phyloP scores from a whole-genome alignment of 2,329 filamentous ascomycete genomes.

The Parafenestella ontariensis region DNA sequence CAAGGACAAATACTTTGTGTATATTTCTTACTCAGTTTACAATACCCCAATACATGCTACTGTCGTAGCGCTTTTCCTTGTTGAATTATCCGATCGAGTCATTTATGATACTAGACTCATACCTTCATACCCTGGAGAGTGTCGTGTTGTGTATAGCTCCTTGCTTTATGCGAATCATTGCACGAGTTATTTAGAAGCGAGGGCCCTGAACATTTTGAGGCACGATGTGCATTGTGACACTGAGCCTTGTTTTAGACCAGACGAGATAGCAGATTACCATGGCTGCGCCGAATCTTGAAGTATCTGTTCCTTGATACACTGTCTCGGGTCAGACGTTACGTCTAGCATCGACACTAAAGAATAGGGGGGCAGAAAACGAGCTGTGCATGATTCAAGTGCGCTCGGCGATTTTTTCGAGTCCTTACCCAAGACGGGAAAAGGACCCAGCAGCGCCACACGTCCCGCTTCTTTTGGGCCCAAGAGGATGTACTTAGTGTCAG shows the following conservation, averaged over 20 bases:
- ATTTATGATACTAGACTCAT: neutral
- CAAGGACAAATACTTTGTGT: neutral
- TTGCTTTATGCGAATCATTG: too few species aligned
- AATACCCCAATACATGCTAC: conserved; percentile 6
- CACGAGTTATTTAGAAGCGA: too few species aligned
- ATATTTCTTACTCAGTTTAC: conserved; percentile 1
- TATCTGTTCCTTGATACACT: neutral
- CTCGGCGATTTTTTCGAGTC: neutral
- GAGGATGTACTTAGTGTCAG: too few species aligned
- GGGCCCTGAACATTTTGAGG: too few species aligned
- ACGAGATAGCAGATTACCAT: too few species aligned
- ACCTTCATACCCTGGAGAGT: too few species aligned
- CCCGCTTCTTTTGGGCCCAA: neutral
- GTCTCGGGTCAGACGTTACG: too few species aligned
- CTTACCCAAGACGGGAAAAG: neutral
- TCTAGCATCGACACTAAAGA: too few species aligned
- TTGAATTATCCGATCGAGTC: neutral
- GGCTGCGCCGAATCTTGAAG: too few species aligned
- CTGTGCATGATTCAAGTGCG: neutral
- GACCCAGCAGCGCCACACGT: neutral
- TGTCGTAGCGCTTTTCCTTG: neutral
- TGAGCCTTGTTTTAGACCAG: too few species aligned
- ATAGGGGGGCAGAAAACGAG: neutral
- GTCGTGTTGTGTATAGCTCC: too few species aligned
- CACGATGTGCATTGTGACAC: too few species aligned